Evolutionary conservation across 164 flowering plant species (phyloP).

Genomic region (Cinnamomum micranthum): DNA sequence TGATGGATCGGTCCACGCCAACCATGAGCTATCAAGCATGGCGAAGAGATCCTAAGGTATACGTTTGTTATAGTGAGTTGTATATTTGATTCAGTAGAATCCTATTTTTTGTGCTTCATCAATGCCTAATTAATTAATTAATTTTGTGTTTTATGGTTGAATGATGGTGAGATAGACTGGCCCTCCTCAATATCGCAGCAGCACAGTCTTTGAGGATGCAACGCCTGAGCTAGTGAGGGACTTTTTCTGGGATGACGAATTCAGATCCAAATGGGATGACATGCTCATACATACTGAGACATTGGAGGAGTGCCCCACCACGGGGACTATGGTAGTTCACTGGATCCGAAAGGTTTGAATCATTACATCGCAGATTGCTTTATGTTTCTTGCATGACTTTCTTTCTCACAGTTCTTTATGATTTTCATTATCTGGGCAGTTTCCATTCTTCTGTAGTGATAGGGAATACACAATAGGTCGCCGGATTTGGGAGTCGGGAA

Average conservation of each 20-base stretch:
- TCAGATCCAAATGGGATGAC: slow-evolving; percentile 66
- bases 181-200: slow-evolving; percentile 66
- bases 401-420: neutral
- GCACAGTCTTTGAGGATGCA: slow-evolving; percentile 61
- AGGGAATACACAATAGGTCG: slow-evolving; percentile 64
- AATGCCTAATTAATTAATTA: too few species aligned
- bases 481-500: slow-evolving; percentile 53
- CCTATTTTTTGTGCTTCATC: too few species aligned
- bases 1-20: slow-evolving; percentile 74
- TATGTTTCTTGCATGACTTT: slow-evolving; percentile 3
- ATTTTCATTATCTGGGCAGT: slow-evolving; percentile 29
- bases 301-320: slow-evolving; percentile 7
- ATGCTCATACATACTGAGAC: slow-evolving; percentile 36
- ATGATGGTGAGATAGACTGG: slow-evolving; percentile 40
- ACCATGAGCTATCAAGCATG: slow-evolving; percentile 79
- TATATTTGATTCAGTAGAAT: too few species aligned
- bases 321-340: slow-evolving; percentile 9
- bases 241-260: slow-evolving; percentile 80
- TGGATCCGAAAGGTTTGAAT: slow-evolving; percentile 11
- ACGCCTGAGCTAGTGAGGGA: slow-evolving; percentile 65
- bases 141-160: neutral
- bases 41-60: slow-evolving; percentile 71
- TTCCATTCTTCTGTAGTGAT: slow-evolving; percentile 70
- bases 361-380: neutral
- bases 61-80: neutral